Conservation (phyloP, 179 eudicot genomes). For the Patellifolia procumbens region DNA sequence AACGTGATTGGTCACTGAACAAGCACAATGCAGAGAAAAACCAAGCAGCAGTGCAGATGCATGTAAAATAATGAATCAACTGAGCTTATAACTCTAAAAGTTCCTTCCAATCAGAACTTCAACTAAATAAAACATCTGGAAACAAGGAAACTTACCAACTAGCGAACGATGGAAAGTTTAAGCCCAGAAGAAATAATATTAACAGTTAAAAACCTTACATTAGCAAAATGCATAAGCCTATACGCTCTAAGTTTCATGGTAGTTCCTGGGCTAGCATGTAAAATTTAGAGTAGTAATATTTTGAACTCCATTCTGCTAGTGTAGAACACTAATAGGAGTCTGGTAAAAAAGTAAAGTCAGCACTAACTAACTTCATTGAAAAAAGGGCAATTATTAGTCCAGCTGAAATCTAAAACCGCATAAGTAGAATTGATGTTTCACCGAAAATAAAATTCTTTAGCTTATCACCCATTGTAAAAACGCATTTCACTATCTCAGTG, state of each 20-base stretch:
- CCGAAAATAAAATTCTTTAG: background rate
- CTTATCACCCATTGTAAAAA: background rate
- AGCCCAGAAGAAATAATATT: too few relatives aligned
- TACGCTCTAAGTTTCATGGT: background rate
- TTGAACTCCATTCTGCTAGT: background rate
- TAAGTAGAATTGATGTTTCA: too few relatives aligned
- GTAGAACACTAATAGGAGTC: background rate
- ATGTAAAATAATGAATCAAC: background rate
- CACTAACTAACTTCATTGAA: background rate
- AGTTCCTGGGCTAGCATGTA: background rate
- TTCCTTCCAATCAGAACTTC: background rate
- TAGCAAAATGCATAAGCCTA: background rate
- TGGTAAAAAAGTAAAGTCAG: background rate
- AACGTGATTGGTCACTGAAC: background rate
- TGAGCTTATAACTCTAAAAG: background rate
- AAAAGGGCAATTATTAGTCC: background rate
- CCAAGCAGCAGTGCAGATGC: background rate
- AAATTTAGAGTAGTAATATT: background rate
- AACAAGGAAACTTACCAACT: background rate
- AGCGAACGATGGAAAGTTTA: background rate
- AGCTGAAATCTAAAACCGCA: background rate
- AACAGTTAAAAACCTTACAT: background rate
- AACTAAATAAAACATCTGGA: too few relatives aligned
- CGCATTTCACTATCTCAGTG: too few relatives aligned
- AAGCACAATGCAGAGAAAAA: background rate